A percentile compares a stretch with the other conserved stretches of the same genome.
Evolutionary conservation across 2,329 filamentous ascomycete species (phyloP).

Genomic region (Fusarium mexicanum): DNA sequence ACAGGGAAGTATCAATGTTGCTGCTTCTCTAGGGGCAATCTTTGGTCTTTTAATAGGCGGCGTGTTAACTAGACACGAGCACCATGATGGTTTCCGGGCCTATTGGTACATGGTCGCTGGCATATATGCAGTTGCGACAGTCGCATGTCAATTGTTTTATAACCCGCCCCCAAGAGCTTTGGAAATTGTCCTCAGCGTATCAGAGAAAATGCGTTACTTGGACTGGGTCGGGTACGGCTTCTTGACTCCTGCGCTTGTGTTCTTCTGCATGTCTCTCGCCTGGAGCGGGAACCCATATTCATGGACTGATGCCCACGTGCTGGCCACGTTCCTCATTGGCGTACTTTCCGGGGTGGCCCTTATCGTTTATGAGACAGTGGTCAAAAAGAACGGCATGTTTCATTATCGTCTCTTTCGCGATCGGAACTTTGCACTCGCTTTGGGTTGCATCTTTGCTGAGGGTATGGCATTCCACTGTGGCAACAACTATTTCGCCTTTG

Average conservation of each 20-base stretch:
- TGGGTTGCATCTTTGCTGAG: background rate
- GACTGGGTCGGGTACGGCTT: background rate
- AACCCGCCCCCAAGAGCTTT: background rate
- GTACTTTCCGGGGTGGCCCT: background rate
- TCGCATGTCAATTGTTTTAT: background rate
- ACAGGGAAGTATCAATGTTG: background rate
- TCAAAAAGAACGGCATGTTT: background rate
- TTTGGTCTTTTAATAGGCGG: background rate
- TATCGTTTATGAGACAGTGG: background rate
- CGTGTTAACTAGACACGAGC: background rate
- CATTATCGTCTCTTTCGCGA: background rate
- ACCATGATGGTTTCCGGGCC: background rate
- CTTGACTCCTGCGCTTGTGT: background rate
- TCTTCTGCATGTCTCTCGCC: background rate
- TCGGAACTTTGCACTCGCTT: background rate
- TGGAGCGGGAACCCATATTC: background rate
- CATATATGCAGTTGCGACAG: background rate
- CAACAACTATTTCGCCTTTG: background rate
- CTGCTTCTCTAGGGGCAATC: background rate
- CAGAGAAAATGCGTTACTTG: background rate
- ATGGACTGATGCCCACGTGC: background rate
- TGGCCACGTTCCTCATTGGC: background rate
- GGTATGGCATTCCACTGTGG: background rate
- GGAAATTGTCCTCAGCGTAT: background rate
- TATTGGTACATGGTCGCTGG: conserved; percentile 4